phyloP scores from a whole-genome alignment of 2,329 filamentous ascomycete genomes.

The Venturia carpophila region DNA sequence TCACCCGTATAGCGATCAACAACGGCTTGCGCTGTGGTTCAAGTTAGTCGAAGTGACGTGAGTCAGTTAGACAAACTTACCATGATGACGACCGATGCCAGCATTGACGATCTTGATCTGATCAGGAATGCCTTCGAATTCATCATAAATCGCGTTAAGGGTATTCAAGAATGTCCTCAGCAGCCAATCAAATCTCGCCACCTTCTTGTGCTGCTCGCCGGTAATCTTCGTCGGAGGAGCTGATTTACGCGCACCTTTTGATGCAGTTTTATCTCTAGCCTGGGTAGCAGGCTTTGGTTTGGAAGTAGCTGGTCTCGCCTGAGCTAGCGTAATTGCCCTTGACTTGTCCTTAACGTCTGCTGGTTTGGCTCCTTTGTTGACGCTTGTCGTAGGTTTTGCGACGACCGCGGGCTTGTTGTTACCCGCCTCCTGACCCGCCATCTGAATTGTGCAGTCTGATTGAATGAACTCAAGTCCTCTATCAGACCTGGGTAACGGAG shows the following conservation, averaged over 20 bases:
- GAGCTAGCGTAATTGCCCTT: not conserved
- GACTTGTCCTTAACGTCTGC: not conserved
- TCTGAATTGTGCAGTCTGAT: not conserved
- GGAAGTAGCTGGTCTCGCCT: not conserved
- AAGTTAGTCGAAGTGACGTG: not conserved
- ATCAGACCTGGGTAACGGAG: not conserved
- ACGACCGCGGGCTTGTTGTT: not conserved
- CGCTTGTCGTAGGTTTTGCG: not conserved
- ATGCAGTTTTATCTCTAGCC: not conserved
- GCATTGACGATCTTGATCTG: not conserved
- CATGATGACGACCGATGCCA: not conserved
- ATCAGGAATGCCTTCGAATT: slow-evolving; percentile 10
- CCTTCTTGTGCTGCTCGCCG: not conserved
- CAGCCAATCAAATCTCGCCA: not conserved
- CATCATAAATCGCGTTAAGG: not conserved
- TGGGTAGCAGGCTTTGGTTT: not conserved
- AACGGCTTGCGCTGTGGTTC: not conserved
- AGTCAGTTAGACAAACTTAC: not conserved
- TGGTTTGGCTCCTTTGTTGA: not conserved
- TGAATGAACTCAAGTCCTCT: not conserved
- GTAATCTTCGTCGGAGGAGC: not conserved
- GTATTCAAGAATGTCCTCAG: slow-evolving; percentile 6
- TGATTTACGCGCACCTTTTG: not conserved
- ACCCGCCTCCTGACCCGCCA: slow-evolving; percentile 1
- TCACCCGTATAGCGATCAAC: not conserved